Conservation (phyloP, 2,329 filamentous ascomycete species). For the Cryphonectria nitschkei region DNA sequence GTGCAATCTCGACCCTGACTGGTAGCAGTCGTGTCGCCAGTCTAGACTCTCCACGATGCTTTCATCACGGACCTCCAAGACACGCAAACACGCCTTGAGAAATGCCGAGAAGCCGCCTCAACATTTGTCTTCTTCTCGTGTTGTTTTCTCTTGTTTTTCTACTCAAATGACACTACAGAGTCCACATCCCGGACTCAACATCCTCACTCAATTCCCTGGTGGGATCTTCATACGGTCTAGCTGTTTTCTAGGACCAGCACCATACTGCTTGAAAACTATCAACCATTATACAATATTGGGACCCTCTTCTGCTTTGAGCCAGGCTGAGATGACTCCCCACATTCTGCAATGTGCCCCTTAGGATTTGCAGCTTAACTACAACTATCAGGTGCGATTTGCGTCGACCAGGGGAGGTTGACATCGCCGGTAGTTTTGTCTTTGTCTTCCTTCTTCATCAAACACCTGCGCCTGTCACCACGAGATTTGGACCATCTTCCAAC, state of each 20-base stretch:
- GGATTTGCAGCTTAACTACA: neutral
- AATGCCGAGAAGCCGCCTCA: neutral
- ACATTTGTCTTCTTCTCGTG: neutral
- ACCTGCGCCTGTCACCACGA: neutral
- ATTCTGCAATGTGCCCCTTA: neutral
- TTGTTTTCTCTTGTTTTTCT: neutral
- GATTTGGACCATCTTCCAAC: neutral
- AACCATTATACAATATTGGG: neutral
- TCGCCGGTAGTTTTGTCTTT: constrained; percentile 1
- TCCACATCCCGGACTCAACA: neutral
- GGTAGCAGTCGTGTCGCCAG: neutral
- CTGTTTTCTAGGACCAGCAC: neutral
- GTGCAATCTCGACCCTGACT: neutral
- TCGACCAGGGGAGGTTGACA: neutral
- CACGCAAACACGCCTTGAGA: neutral
- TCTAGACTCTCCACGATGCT: neutral
- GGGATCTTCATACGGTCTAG: neutral
- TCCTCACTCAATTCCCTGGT: neutral
- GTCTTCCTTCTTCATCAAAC: neutral
- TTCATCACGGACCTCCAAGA: neutral
- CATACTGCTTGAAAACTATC: neutral
- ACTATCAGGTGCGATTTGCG: neutral
- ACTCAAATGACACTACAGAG: neutral
- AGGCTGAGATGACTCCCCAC: constrained; percentile 2
- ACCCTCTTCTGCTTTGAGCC: neutral